phyloP scores from a whole-genome alignment of 106 monocot species.

The Xerophyta viscosa region DNA sequence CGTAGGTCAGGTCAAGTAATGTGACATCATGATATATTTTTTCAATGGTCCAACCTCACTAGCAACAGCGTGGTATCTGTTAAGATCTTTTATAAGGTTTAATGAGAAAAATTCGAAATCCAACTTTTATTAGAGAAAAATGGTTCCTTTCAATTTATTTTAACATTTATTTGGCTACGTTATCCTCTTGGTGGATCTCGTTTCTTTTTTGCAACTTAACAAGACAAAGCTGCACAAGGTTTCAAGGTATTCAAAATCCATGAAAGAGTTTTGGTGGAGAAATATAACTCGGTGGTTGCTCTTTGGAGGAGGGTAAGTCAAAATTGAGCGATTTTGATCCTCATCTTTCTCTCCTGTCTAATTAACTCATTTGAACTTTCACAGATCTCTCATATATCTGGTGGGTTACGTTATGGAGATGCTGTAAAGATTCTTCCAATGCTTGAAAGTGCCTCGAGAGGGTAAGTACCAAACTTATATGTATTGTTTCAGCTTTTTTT shows the following conservation, averaged over 20 bases:
- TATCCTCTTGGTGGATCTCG: neutral
- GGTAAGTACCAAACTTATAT: constrained; percentile 28
- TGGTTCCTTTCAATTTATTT: too few species aligned
- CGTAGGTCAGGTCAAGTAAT: too few species aligned
- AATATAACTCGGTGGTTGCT: constrained; percentile 68
- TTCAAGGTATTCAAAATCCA: constrained; percentile 72
- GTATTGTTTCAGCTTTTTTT: too few species aligned
- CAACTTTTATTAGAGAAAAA: too few species aligned
- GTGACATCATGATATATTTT: too few species aligned
- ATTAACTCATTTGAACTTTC: too few species aligned
- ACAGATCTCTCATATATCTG: constrained; percentile 73
- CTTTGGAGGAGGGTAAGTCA: constrained; percentile 89
- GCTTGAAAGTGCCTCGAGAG: constrained; percentile 73
- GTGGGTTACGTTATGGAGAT: constrained; percentile 68
- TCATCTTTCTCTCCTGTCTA: too few species aligned
- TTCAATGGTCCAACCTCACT: too few species aligned
- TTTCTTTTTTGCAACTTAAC: constrained; percentile 35
- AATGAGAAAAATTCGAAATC: too few species aligned
- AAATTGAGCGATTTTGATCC: neutral
- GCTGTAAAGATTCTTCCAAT: constrained; percentile 52
- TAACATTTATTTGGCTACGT: too few species aligned
- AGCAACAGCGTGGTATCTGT: too few species aligned
- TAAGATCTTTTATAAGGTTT: too few species aligned
- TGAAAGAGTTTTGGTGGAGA: constrained; percentile 63
- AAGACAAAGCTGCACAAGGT: constrained; percentile 52